Evolutionary conservation across 2,329 filamentous ascomycete genomes (phyloP).

Genomic region (Paecilomyces sp.): DNA sequence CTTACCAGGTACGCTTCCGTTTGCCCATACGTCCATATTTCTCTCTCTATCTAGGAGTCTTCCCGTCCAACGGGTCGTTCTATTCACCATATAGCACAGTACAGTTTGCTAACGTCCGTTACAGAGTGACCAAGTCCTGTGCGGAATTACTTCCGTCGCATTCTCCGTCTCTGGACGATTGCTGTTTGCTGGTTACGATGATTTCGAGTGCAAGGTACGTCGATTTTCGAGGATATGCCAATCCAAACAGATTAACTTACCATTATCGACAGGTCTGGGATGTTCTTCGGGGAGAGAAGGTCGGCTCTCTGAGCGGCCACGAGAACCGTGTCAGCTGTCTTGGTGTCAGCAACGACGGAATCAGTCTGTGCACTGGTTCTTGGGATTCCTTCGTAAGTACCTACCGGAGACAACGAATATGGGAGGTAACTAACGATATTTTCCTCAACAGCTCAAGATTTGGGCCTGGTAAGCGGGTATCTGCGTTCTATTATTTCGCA

Average conservation of each 20-base stretch:
- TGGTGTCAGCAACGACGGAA: conserved; percentile 97
- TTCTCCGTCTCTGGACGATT: conserved; percentile 94
- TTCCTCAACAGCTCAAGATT: conserved; percentile 64
- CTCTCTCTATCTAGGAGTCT: not conserved
- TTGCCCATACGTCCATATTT: too few relatives aligned
- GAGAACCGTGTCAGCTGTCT: conserved; percentile 98
- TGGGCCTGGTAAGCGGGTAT: conserved; percentile 64
- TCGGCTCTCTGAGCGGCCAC: conserved; percentile 92
- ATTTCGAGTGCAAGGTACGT: conserved; percentile 98
- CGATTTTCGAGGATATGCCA: not conserved
- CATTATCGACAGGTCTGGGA: conserved; percentile 74
- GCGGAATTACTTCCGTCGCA: conserved; percentile 95
- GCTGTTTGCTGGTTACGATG: conserved; percentile 94
- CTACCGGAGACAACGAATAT: not conserved
- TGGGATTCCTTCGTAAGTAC: conserved; percentile 94
- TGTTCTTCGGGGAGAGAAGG: conserved; percentile 90
- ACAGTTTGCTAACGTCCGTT: conserved; percentile 7
- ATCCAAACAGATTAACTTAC: conserved; percentile 13
- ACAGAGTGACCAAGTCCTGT: conserved; percentile 93
- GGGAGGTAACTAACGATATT: not conserved
- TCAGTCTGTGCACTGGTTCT: conserved; percentile 97
- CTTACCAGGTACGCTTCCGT: conserved; percentile 51
- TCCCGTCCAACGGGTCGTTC: not conserved
- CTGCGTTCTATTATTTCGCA: conserved; percentile 27
- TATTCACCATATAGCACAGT: not conserved